Conservation (phyloP, 2,329 filamentous ascomycete genomes). For the Hymenoscyphus scutula region DNA sequence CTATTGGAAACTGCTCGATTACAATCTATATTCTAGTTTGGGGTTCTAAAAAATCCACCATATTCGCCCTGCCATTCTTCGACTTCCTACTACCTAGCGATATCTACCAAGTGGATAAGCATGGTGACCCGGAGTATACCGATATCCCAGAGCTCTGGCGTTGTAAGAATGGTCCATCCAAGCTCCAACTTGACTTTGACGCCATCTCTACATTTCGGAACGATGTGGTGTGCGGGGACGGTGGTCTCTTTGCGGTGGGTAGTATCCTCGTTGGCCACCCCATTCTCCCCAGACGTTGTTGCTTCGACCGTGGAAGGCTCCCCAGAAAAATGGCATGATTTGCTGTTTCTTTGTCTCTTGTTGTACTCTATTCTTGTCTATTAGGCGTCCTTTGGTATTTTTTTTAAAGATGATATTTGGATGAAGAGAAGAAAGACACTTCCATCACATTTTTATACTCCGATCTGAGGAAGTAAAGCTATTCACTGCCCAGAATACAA, state of each 20-base stretch:
- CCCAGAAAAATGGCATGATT: not conserved
- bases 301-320: not conserved
- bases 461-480: too few species aligned
- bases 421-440: too few species aligned
- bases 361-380: not conserved
- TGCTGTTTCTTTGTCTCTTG: not conserved
- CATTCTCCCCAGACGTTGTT: not conserved
- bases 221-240: not conserved
- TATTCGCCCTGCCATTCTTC: not conserved
- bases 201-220: not conserved
- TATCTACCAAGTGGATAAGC: not conserved
- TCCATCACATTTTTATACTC: too few species aligned
- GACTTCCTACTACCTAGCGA: not conserved
- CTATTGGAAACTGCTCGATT: not conserved
- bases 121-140: not conserved
- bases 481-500: too few species aligned
- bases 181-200: not conserved
- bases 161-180: slow-evolving; percentile 5
- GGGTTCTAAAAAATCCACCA: not conserved
- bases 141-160: not conserved
- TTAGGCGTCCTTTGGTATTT: too few species aligned
- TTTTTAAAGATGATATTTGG: too few species aligned
- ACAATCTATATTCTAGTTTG: not conserved
- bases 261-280: not conserved
- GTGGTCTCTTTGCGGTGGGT: not conserved